phyloP scores from a whole-genome alignment of 192 early-diverging fungal species.

The Coemansia guatemalensis region DNA sequence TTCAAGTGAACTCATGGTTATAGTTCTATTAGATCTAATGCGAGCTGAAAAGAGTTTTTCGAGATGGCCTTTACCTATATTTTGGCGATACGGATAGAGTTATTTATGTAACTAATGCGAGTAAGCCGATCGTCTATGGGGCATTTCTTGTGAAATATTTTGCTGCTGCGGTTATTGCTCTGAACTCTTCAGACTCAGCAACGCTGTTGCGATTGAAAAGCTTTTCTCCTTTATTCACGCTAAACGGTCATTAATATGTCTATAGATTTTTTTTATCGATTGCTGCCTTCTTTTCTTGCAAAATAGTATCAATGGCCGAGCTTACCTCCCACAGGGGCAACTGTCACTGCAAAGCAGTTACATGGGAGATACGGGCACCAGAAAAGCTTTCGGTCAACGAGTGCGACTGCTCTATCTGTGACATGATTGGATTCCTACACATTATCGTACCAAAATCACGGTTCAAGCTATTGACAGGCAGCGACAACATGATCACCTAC shows the following conservation, averaged over 20 bases:
- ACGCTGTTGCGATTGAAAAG: not conserved
- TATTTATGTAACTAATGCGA: not conserved
- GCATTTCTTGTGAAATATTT: not conserved
- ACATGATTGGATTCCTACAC: constrained; percentile 44
- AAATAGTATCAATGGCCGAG: constrained; percentile 7
- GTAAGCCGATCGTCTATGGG: not conserved
- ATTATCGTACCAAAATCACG: constrained; percentile 37
- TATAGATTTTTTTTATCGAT: not conserved
- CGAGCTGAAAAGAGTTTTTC: constrained; percentile 12
- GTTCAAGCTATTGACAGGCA: constrained; percentile 31
- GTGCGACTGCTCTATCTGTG: constrained; percentile 49
- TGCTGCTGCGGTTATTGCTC: too few relatives aligned
- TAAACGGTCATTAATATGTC: not conserved
- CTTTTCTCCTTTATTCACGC: not conserved
- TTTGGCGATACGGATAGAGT: not conserved
- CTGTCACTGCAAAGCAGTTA: constrained; percentile 45
- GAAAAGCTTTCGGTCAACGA: constrained; percentile 30
- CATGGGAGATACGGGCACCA: constrained; percentile 44
- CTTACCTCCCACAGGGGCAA: constrained; percentile 28
- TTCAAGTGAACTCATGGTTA: constrained; percentile 52
- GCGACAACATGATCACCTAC: constrained; percentile 47
- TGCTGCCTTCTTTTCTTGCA: not conserved
- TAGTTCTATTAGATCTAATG: constrained; percentile 5
- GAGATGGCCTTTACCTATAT: not conserved
- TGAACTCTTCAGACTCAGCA: not conserved